Percentiles rank a stretch among this genome's conserved stretches.
These are phyloP conservation scores for Quercus bicolor DNA, from an alignment of 306 rosid species.

Conservation along the genomic window DNA sequence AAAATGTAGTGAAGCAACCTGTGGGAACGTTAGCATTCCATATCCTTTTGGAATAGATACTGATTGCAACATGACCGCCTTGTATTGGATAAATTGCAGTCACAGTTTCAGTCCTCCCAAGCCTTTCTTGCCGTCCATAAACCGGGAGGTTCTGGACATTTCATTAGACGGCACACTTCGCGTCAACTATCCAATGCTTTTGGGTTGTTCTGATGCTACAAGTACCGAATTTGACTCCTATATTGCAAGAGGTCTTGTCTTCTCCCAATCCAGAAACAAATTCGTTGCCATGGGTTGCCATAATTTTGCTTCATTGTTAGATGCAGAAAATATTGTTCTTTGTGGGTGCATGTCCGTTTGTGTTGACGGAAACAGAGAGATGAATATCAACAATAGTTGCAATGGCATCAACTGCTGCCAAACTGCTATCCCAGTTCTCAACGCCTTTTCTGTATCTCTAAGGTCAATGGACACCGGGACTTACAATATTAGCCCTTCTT, in stretches of 20 bases:
- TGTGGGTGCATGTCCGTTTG: not conserved
- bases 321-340: not conserved
- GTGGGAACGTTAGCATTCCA: not conserved
- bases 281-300: conserved; percentile 6
- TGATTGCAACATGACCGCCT: not conserved
- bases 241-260: not conserved
- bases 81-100: not conserved
- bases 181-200: not conserved
- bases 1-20: not conserved
- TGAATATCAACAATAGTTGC: not conserved
- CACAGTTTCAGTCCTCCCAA: not conserved
- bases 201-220: no score
- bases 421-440: not conserved
- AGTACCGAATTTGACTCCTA: no score
- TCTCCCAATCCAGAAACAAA: not conserved
- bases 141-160: not conserved
- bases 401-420: not conserved
- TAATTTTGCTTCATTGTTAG: not conserved
- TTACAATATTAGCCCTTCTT: no score
- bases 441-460: accelerated
- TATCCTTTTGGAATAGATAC: conserved; percentile 1
- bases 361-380: no score
- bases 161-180: not conserved
- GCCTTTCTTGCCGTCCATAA: not conserved
- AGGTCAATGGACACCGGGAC: accelerated